phyloP scores from a whole-genome alignment of 768 basidiomycete genomes.

The Cyclocybe cylindracea region DNA sequence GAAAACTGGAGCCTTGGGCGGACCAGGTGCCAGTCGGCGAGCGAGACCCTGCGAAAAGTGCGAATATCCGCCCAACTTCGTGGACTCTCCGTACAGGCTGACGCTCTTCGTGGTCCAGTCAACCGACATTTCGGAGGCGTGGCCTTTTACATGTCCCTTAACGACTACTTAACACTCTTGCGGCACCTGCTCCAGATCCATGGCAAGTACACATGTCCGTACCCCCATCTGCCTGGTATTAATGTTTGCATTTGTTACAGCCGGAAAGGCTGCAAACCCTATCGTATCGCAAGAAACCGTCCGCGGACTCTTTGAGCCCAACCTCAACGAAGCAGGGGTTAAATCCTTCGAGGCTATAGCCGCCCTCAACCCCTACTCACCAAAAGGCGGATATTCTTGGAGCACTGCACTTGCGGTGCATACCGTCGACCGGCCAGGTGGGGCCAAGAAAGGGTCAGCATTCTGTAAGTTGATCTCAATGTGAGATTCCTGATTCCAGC shows the following conservation, averaged over 20 bases:
- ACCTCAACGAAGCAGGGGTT: constrained; percentile 9
- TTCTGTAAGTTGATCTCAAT: constrained; percentile 20
- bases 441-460: constrained; percentile 26
- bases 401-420: constrained; percentile 22
- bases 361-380: constrained; percentile 1
- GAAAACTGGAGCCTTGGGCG: constrained; percentile 13
- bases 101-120: no score
- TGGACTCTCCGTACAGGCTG: background rate
- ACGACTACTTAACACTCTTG: constrained; percentile 27
- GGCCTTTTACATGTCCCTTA: constrained; percentile 11
- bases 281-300: constrained; percentile 14
- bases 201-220: constrained; percentile 11
- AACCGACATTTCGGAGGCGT: no score
- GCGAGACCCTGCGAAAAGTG: constrained; percentile 25
- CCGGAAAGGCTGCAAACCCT: constrained; percentile 13
- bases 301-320: constrained; percentile 18
- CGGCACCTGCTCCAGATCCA: constrained; percentile 30
- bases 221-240: background rate
- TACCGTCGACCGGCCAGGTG: constrained; percentile 22
- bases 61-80: background rate
- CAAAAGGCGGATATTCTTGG: constrained; percentile 17
- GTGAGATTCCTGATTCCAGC: background rate
- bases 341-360: constrained; percentile 5
- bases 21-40: constrained; percentile 18
- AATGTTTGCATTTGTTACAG: background rate